Evolutionary conservation across 768 basidiomycete genomes (phyloP).

Genomic region (Tylopilus rubrobrunneus): DNA sequence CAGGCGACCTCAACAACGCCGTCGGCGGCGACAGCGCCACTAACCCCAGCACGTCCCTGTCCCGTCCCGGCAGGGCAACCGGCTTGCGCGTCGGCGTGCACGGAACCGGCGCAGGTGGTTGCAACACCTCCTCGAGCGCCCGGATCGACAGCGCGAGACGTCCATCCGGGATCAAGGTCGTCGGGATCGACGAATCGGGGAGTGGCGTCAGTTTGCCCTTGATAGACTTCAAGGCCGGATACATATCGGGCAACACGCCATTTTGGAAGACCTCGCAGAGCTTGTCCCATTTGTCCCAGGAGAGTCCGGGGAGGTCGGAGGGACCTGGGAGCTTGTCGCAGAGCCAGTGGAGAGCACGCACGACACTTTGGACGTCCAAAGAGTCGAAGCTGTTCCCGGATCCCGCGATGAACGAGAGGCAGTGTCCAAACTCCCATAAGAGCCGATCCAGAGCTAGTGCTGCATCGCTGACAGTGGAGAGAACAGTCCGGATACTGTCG

Average conservation of each 20-base stretch:
- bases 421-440: slow-evolving; percentile 37
- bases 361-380: slow-evolving; percentile 36
- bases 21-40: slow-evolving; percentile 68
- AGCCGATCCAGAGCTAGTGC: slow-evolving; percentile 26
- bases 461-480: slow-evolving; percentile 22
- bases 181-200: slow-evolving; percentile 21
- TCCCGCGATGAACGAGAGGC: slow-evolving; percentile 29
- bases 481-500: slow-evolving; percentile 20
- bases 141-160: slow-evolving; percentile 42
- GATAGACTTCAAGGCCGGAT: slow-evolving; percentile 30
- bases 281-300: slow-evolving; percentile 41
- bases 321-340: slow-evolving; percentile 40
- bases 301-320: slow-evolving; percentile 48
- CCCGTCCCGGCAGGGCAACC: slow-evolving; percentile 23
- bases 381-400: slow-evolving; percentile 21
- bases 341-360: slow-evolving; percentile 58
- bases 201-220: slow-evolving; percentile 31
- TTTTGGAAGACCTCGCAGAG: slow-evolving; percentile 40
- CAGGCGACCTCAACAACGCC: slow-evolving; percentile 65
- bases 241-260: slow-evolving; percentile 25
- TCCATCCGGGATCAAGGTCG: slow-evolving; percentile 32
- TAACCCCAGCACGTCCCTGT: slow-evolving; percentile 46
- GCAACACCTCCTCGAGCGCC: slow-evolving; percentile 47
- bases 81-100: slow-evolving; percentile 51
- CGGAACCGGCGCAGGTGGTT: slow-evolving; percentile 36